Conservation (phyloP, 2,329 filamentous ascomycete species). For the Fusarium tupiense region DNA sequence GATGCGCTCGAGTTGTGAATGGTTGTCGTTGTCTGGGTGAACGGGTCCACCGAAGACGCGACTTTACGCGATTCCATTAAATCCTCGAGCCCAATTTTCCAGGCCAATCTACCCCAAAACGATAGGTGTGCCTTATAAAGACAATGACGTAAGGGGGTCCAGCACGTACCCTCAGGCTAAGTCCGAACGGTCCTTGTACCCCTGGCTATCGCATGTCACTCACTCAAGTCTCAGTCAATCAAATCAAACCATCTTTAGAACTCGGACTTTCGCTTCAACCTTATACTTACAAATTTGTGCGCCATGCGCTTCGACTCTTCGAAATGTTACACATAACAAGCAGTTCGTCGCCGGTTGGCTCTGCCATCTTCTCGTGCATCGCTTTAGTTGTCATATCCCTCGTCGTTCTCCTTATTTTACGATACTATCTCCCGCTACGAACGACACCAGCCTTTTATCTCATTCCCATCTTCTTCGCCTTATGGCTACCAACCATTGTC, state of each 20-base stretch:
- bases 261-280: constrained; percentile 28
- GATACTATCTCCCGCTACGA: constrained; percentile 90
- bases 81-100: constrained; percentile 28
- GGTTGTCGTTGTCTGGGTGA: constrained; percentile 19
- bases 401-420: constrained; percentile 83
- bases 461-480: constrained; percentile 93
- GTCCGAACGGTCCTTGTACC: constrained; percentile 40
- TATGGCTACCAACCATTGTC: constrained; percentile 91
- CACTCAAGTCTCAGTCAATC: constrained; percentile 7
- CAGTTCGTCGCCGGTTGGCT: constrained; percentile 74
- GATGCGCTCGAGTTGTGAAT: constrained; percentile 15
- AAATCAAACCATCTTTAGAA: constrained; percentile 11
- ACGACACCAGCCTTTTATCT: constrained; percentile 90
- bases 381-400: constrained; percentile 79
- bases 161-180: constrained; percentile 21
- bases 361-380: constrained; percentile 78
- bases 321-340: constrained; percentile 63
- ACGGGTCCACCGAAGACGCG: constrained; percentile 23
- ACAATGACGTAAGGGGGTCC: constrained; percentile 36
- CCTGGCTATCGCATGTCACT: constrained; percentile 32
- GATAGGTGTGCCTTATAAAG: neutral
- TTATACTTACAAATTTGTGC: constrained; percentile 40
- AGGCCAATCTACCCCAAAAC: constrained; percentile 10
- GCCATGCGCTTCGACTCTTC: constrained; percentile 40
- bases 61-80: constrained; percentile 38